These are phyloP conservation scores for Beauveria asiatica DNA, from an alignment of 2,329 filamentous ascomycete genomes.

Conservation along the genomic window DNA sequence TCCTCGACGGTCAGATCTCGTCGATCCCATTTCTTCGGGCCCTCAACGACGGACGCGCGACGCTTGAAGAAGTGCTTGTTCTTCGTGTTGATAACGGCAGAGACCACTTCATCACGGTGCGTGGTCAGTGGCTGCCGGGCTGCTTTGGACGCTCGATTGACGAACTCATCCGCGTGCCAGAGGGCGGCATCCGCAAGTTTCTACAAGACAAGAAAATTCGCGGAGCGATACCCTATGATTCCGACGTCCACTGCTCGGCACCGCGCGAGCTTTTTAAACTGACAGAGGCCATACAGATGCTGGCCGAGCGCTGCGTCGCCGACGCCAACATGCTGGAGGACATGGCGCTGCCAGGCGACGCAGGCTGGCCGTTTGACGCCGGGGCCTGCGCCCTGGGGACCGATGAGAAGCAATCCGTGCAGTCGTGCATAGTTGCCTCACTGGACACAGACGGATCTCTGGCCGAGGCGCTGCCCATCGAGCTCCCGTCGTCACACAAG, in stretches of 20 bases:
- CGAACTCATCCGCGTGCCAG: constrained; percentile 78
- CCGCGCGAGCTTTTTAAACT: constrained; percentile 84
- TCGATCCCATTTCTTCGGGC: constrained; percentile 54
- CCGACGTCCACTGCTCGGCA: constrained; percentile 64
- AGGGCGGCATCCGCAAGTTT: constrained; percentile 61
- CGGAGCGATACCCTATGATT: constrained; percentile 45
- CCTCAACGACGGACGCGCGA: constrained; percentile 59
- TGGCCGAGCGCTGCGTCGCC: constrained; percentile 48
- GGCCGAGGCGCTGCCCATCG: constrained; percentile 50
- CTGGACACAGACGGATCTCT: constrained; percentile 64
- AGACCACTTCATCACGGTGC: constrained; percentile 84
- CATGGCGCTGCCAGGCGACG: constrained; percentile 40
- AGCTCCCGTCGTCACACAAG: constrained; percentile 56
- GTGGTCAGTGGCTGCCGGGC: constrained; percentile 69
- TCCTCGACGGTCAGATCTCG: constrained; percentile 59
- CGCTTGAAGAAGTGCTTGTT: constrained; percentile 79
- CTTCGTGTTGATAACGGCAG: constrained; percentile 74
- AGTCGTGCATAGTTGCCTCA: constrained; percentile 47
- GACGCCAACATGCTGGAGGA: constrained; percentile 55
- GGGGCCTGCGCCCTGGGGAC: constrained; percentile 23
- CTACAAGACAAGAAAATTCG: constrained; percentile 28
- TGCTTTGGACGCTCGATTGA: constrained; percentile 81
- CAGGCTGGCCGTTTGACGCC: constrained; percentile 53
- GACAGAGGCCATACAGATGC: constrained; percentile 64
- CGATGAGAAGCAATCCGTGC: constrained; percentile 20